These are phyloP conservation scores for Coemansia sp. DNA, from an alignment of 192 early-diverging fungal genomes.

Conservation along the genomic window DNA sequence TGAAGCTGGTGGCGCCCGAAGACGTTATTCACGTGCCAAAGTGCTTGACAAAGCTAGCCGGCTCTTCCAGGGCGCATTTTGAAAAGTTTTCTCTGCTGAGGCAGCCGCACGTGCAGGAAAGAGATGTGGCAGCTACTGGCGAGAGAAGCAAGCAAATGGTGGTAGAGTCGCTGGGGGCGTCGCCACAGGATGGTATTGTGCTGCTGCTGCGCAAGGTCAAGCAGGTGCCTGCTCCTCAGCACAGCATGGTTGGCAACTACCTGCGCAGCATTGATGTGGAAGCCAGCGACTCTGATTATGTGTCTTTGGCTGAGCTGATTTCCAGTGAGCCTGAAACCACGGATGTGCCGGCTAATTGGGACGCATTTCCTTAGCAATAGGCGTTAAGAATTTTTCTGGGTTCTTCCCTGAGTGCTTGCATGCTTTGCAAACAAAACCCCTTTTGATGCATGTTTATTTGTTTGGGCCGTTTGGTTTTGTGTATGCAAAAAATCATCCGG, in stretches of 20 bases:
- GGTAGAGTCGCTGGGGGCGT: slow-evolving; percentile 36
- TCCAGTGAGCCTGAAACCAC: slow-evolving; percentile 32
- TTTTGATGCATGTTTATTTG: no score
- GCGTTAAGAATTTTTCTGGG: no score
- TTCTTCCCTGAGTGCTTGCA: no score
- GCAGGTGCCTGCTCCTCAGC: slow-evolving; percentile 12
- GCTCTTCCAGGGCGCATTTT: slow-evolving; percentile 20
- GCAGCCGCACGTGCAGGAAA: slow-evolving; percentile 32
- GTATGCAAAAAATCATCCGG: no score
- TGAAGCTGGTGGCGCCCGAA: slow-evolving; percentile 41
- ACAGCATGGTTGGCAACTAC: slow-evolving; percentile 22
- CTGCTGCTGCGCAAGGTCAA: slow-evolving; percentile 29
- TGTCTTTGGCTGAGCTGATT: slow-evolving; percentile 37
- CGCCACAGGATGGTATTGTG: slow-evolving; percentile 33
- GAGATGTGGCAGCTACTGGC: slow-evolving; percentile 24
- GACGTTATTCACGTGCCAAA: slow-evolving; percentile 19
- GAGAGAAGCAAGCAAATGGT: slow-evolving; percentile 19
- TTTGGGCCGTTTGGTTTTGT: no score
- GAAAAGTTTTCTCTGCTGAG: slow-evolving; percentile 32
- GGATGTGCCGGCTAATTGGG: slow-evolving; percentile 16
- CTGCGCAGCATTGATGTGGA: not conserved
- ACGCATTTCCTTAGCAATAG: no score
- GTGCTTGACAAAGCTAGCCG: slow-evolving; percentile 26
- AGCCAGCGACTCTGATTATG: slow-evolving; percentile 17
- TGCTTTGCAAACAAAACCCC: no score